Conservation (phyloP, 768 basidiomycete species). For the Lactarius sanguifluus region DNA sequence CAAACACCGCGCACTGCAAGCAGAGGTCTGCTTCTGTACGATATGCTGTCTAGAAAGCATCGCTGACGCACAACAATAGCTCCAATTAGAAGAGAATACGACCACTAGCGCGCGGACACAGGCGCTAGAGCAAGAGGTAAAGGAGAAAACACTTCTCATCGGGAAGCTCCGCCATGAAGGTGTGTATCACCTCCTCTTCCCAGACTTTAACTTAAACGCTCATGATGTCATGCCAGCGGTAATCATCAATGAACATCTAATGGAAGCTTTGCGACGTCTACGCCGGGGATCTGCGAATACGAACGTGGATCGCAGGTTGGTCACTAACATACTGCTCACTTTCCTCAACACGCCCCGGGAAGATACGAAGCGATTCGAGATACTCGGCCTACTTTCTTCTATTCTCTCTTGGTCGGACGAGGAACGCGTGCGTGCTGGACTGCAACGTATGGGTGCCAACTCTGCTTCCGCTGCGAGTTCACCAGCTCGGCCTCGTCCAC, state of each 20-base stretch:
- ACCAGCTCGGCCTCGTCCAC: conserved; percentile 39
- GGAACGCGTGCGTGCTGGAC: conserved; percentile 89
- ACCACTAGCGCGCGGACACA: conserved; percentile 64
- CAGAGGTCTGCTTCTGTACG: conserved; percentile 59
- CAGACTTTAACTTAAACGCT: conserved; percentile 12
- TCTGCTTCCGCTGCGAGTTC: conserved; percentile 30
- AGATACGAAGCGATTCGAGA: conserved; percentile 95
- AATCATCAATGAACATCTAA: conserved; percentile 96
- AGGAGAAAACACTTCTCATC: conserved; percentile 94
- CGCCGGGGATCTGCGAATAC: conserved; percentile 79
- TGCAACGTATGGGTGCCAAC: conserved; percentile 53
- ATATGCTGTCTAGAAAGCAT: conserved; percentile 1
- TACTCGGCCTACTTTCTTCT: conserved; percentile 84
- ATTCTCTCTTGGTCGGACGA: conserved; percentile 91
- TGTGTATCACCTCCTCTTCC: conserved; percentile 37
- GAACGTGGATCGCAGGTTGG: conserved; percentile 90
- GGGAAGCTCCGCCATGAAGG: conserved; percentile 95
- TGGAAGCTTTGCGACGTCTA: conserved; percentile 94
- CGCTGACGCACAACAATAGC: conserved; percentile 41
- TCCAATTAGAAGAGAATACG: conserved; percentile 71
- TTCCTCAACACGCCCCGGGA: conserved; percentile 89
- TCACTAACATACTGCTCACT: conserved; percentile 89
- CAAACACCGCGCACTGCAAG: conserved; percentile 82
- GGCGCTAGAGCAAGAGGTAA: conserved; percentile 84
- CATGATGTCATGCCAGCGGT: conserved; percentile 58